Percentiles rank a stretch among this genome's conserved stretches.
Evolutionary conservation across 2,329 filamentous ascomycete species (phyloP).

Genomic region (Scedosporium boydii): DNA sequence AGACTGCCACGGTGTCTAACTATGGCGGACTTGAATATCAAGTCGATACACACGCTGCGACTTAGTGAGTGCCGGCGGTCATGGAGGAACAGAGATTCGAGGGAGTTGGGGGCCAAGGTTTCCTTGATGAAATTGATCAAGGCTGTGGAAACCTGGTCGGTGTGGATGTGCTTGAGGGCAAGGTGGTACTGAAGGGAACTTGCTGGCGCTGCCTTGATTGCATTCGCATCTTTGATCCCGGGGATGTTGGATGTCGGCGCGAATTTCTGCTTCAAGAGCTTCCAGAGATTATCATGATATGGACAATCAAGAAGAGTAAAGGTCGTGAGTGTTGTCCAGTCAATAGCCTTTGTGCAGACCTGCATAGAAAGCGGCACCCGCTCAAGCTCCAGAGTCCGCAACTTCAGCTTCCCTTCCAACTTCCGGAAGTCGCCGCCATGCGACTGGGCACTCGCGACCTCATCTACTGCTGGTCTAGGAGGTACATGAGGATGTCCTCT

Average conservation of each 20-base stretch:
- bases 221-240: neutral
- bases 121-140: conserved; percentile 69
- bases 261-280: conserved; percentile 55
- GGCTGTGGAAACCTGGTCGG: conserved; percentile 59
- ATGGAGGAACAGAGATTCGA: conserved; percentile 73
- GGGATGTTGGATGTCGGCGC: conserved; percentile 27
- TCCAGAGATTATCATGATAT: conserved; percentile 68
- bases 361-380: conserved; percentile 63
- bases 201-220: conserved; percentile 9
- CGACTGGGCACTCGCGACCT: neutral
- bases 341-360: conserved; percentile 60
- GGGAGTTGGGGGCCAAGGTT: conserved; percentile 64
- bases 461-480: neutral
- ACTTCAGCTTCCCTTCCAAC: conserved; percentile 48
- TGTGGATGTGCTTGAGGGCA: conserved; percentile 64
- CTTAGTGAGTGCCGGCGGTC: conserved; percentile 36
- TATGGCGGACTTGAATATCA: conserved; percentile 61
- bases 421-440: conserved; percentile 12
- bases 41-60: conserved; percentile 53
- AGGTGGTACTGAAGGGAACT: conserved; percentile 45
- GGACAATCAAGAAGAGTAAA: conserved; percentile 66
- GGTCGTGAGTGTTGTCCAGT: conserved; percentile 63
- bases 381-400: conserved; percentile 69
- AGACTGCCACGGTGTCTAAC: conserved; percentile 63
- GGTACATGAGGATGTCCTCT: neutral